A percentile compares a stretch with the other conserved stretches of the same genome.
These are phyloP conservation scores for Cladophialophora exuberans DNA, from an alignment of 2,329 filamentous ascomycete species.

Conservation along the genomic window DNA sequence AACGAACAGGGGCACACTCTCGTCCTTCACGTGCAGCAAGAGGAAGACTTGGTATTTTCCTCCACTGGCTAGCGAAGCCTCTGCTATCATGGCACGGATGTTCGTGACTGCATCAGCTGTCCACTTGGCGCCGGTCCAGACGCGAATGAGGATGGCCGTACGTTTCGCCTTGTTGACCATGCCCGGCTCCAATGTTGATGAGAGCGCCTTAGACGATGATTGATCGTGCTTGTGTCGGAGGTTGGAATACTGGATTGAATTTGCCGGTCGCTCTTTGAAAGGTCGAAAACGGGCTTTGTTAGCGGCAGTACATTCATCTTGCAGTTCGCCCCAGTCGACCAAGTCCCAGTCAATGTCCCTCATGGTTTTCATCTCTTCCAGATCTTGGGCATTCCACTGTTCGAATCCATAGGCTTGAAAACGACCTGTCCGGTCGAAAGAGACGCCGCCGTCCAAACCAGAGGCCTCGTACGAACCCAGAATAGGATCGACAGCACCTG, in stretches of 20 bases:
- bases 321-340: constrained; percentile 73
- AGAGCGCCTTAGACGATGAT: constrained; percentile 21
- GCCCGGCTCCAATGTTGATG: constrained; percentile 29
- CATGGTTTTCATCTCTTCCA: constrained; percentile 37
- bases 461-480: constrained; percentile 67
- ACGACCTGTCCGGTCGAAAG: constrained; percentile 70
- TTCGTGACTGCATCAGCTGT: constrained; percentile 79
- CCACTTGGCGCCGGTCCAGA: constrained; percentile 81
- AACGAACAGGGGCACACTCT: constrained; percentile 71
- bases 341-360: constrained; percentile 58
- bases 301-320: constrained; percentile 65
- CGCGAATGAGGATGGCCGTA: constrained; percentile 79
- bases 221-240: constrained; percentile 34
- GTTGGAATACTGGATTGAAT: constrained; percentile 36
- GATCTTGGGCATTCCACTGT: constrained; percentile 33
- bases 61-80: constrained; percentile 77
- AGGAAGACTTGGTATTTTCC: constrained; percentile 83
- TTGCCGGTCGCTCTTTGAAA: constrained; percentile 31
- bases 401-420: constrained; percentile 60
- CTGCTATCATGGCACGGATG: constrained; percentile 79
- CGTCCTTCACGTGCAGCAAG: constrained; percentile 81
- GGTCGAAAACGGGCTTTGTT: constrained; percentile 66
- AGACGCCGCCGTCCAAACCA: constrained; percentile 66
- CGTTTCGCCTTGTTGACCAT: constrained; percentile 45
- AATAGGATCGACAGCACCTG: constrained; percentile 34